phyloP scores from a whole-genome alignment of 345 rosid genomes.

The Trapa bicornis region DNA sequence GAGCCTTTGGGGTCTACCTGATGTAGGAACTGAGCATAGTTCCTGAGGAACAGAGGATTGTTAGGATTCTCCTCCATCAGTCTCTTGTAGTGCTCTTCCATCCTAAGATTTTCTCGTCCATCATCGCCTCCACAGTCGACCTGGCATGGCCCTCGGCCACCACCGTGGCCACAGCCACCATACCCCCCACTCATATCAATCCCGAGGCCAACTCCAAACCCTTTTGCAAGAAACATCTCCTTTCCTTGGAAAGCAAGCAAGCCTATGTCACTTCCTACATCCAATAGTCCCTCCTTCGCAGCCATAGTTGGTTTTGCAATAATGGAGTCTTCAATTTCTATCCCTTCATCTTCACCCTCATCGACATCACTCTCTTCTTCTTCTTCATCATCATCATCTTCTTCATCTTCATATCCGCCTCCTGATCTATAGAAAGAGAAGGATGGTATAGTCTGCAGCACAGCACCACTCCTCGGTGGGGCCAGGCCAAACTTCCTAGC shows the following conservation, averaged over 20 bases:
- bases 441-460: conserved; percentile 40
- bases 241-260: conserved; percentile 10
- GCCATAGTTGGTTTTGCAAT: neutral
- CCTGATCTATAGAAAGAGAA: conserved; percentile 20
- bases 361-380: conserved; percentile 5
- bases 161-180: conserved; percentile 13
- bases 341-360: conserved; percentile 4
- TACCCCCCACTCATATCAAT: conserved; percentile 8
- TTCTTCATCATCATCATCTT: neutral
- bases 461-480: conserved; percentile 3
- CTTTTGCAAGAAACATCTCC: conserved; percentile 31
- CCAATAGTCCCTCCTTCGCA: neutral
- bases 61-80: conserved; percentile 49
- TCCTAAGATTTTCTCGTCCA: conserved; percentile 16
- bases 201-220: conserved; percentile 25
- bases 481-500: conserved; percentile 2
- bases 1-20: conserved; percentile 18
- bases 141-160: conserved; percentile 12
- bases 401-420: conserved; percentile 17
- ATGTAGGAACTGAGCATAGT: conserved; percentile 47
- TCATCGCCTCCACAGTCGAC: conserved; percentile 17
- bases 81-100: conserved; percentile 40
- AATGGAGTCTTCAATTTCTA: neutral
- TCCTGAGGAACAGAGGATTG: conserved; percentile 38
- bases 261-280: neutral